Percentiles rank a stretch among this genome's conserved stretches.
Evolutionary conservation across 768 basidiomycete species (phyloP).

Genomic region (Cyclocybe aegerita): DNA sequence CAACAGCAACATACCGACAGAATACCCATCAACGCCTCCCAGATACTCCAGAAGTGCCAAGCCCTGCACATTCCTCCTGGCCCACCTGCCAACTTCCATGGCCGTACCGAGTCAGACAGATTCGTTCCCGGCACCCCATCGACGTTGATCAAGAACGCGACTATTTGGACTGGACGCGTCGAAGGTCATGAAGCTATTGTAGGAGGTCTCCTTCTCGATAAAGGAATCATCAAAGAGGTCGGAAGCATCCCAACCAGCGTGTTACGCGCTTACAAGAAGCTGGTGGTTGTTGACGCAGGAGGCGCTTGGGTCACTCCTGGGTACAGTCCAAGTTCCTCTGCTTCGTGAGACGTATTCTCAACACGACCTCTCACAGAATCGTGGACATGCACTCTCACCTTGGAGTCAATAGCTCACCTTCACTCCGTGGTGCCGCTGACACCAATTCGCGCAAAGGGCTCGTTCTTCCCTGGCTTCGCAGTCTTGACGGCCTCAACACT

Average conservation of each 20-base stretch:
- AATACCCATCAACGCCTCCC: conserved; percentile 36
- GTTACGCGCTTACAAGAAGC: conserved; percentile 18
- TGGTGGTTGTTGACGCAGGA: conserved; percentile 48
- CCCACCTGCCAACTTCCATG: conserved; percentile 41
- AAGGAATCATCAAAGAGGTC: conserved; percentile 52
- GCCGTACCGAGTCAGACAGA: conserved; percentile 53
- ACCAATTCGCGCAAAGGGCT: conserved; percentile 51
- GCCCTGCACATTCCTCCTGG: conserved; percentile 45
- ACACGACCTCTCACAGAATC: conserved; percentile 20
- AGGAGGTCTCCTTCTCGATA: conserved; percentile 61
- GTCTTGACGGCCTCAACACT: conserved; percentile 73
- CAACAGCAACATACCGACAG: conserved; percentile 11
- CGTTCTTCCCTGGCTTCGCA: conserved; percentile 57
- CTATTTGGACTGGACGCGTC: conserved; percentile 57
- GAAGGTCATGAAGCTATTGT: conserved; percentile 54
- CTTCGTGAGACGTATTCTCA: neutral
- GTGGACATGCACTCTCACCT: conserved; percentile 58
- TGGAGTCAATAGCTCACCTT: conserved; percentile 31
- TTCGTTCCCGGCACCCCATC: conserved; percentile 61
- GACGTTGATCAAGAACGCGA: conserved; percentile 71
- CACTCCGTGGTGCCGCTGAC: conserved; percentile 39
- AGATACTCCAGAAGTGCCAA: conserved; percentile 52
- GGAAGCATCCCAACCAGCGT: conserved; percentile 37
- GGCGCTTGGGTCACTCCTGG: conserved; percentile 81
- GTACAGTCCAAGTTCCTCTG: conserved; percentile 13